phyloP scores from a whole-genome alignment of 257 asterid species.

The Solanum pimpinellifolium region DNA sequence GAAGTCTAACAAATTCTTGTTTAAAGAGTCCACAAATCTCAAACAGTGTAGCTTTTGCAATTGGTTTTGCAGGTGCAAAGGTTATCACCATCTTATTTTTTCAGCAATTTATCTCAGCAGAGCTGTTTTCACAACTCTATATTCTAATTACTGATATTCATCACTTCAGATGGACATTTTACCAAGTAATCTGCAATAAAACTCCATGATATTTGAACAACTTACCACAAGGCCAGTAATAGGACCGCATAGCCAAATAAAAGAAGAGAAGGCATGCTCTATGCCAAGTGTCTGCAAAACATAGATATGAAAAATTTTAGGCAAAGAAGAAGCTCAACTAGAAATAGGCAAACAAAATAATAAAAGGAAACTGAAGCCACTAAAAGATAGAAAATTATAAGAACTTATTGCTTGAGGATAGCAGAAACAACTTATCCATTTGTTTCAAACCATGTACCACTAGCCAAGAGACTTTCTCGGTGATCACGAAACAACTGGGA shows the following conservation, averaged over 20 bases:
- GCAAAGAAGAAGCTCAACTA: constrained; percentile 7
- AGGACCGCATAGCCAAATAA: constrained; percentile 99
- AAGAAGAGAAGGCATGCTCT: constrained; percentile 91
- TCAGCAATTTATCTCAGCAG: not conserved
- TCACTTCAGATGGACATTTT: not conserved
- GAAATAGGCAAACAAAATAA: not conserved
- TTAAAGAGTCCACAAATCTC: not conserved
- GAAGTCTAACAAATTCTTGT: not conserved
- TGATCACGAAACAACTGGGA: not conserved
- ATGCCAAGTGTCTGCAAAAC: constrained; percentile 92
- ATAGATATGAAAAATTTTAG: constrained; percentile 5
- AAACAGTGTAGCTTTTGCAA: not conserved
- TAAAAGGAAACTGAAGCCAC: constrained; percentile 25
- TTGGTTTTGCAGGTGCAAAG: not conserved
- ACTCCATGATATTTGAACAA: constrained; percentile 4
- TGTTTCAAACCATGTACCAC: not conserved
- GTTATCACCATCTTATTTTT: not conserved
- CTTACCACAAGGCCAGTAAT: constrained; percentile 97
- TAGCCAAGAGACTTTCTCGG: not conserved
- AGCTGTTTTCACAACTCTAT: not conserved
- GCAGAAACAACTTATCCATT: not conserved
- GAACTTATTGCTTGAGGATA: not conserved
- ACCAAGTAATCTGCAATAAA: not conserved
- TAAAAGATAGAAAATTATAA: not conserved
- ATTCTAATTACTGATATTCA: not conserved